Evolutionary conservation across 176 grass and related monocot species (phyloP), one percentile per base, ranked within the genome.

Genomic region (Oryza meridionalis): DNA sequence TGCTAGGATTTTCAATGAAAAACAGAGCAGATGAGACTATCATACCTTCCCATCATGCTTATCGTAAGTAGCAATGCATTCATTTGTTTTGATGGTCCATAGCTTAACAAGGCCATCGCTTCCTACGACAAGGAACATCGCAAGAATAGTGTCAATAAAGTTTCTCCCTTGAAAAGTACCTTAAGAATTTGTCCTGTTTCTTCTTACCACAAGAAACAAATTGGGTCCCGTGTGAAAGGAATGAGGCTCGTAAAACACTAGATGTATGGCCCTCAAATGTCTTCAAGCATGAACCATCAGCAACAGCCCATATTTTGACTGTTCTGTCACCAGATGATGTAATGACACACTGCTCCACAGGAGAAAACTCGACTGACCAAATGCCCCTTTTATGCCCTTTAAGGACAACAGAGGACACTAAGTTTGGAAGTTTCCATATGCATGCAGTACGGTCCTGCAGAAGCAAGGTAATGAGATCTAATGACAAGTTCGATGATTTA

Each of bases 301-400:
- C 80, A 85, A 96, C 88, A 59, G 88, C 67, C 93, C 91, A 99
- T 88, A 99, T 92, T 84, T 96, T 96, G 84, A 99, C 77, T 67
- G 93, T 99, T 86, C 89, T 93, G 67, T 96, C 96, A 83, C 93
- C 91, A 45, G 96, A 96, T 47, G 96, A 92, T 82, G 93, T 99
- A 74, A 99, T 63, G 81, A 99, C 93, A 85, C 85, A 95, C 87
- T 90, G 91, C 86, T 99, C 96, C 25, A 99, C 80, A 70, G 93
- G 93, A 88, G 93, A 99, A 92, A 99, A 96, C 85, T 96, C 96
- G 67, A 99, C 93, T 61, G 96, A 96, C 93, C 93, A 94, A 62
- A 99, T 87, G 76, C 93, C 96, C 47, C 96, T 94, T 86, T 92
- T 96, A 78, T 99, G 93, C 37, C 96, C 93, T 83, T 86, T 96